Evolutionary conservation across 768 basidiomycete genomes (phyloP), one percentile per base, ranked within the genome.

Genomic region (Tricholoma saponaceum): DNA sequence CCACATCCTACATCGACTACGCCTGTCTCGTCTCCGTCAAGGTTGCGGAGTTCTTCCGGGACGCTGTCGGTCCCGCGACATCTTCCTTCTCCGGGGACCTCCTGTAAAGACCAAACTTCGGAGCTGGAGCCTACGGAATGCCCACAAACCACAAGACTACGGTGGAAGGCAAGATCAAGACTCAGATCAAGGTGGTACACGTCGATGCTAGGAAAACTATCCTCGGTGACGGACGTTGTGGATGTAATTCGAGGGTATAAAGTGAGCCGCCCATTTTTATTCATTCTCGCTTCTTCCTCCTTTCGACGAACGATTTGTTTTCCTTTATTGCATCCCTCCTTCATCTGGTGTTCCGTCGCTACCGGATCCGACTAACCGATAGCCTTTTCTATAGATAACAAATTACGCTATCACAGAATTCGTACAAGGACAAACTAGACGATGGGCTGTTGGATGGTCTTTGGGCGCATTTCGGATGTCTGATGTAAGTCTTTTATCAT

Each of bases 371-470:
- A n/a, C n/a, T 6, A 9, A 25, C 33, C 35, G n/a, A 7, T 23
- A 62, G 22, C 30, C 7, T 20, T 35, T 10, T 35, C 30, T 33
- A 10, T 56, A 97, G 93, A 82, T 98, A 44, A 75, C 82, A 30
- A 97, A 97, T 70, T 98, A 95, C 69, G 89, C 85, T 0, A 75
- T 98, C 46, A 86, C 86, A 0, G 87, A 93, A 62, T 88, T 95
- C 47, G 75, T 87, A 2, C 94, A 94, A 71, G 92, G 95, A 0
- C 83, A 87, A 56, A 98, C 96, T 0, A 80, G 88, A 1, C 83
- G 97, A n/a, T 98, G 95, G 94, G 91, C 87, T 0, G 71, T 98
- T 2, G 92, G 82, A 0, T 98, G 96, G 96, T 94, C 90, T 0
- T 85, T 87, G 54, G 74, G 72, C 2, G 78, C 80, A 26, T 68